A percentile compares a stretch with the other conserved stretches of the same genome.
These are phyloP conservation scores for Lolium rigidum DNA, from an alignment of 176 grass and related monocot genomes.

Conservation along the genomic window DNA sequence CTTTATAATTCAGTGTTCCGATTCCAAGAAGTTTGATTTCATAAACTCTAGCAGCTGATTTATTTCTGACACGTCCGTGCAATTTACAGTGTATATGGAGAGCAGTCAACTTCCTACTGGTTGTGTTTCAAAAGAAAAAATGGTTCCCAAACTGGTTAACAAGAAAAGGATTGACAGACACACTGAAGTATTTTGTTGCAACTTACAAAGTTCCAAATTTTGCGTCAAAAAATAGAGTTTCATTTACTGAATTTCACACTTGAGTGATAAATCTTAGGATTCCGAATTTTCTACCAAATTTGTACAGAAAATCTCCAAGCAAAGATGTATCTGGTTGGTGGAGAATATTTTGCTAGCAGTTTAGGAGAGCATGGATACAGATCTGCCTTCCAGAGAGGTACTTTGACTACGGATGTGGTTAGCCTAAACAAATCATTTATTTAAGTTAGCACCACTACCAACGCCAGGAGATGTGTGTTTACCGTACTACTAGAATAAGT, in stretches of 20 bases:
- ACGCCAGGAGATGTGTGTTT: neutral
- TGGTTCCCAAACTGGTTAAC: too few species aligned
- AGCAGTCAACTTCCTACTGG: too few species aligned
- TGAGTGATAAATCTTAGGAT: constrained; percentile 28
- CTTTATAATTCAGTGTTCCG: neutral
- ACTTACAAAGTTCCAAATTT: constrained; percentile 36
- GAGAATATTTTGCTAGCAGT: constrained; percentile 65
- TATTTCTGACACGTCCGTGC: neutral
- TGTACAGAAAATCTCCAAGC: constrained; percentile 51
- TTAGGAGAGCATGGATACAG: constrained; percentile 80
- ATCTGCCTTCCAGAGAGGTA: constrained; percentile 35
- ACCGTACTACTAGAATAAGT: neutral
- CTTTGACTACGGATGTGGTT: constrained; percentile 22
- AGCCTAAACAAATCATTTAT: neutral
- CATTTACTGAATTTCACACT: constrained; percentile 23
- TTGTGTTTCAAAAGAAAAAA: too few species aligned
- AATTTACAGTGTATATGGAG: too few species aligned
- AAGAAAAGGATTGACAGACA: too few species aligned
- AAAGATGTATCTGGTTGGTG: constrained; percentile 29
- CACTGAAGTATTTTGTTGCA: constrained; percentile 44
- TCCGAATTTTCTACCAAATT: constrained; percentile 48
- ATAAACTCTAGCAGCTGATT: neutral
- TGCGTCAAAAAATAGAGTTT: neutral
- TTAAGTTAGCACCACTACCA: neutral
- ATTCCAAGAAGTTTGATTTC: neutral